Conservation (phyloP, 2,329 filamentous ascomycete genomes). For the Fusarium pseudocircinatum region DNA sequence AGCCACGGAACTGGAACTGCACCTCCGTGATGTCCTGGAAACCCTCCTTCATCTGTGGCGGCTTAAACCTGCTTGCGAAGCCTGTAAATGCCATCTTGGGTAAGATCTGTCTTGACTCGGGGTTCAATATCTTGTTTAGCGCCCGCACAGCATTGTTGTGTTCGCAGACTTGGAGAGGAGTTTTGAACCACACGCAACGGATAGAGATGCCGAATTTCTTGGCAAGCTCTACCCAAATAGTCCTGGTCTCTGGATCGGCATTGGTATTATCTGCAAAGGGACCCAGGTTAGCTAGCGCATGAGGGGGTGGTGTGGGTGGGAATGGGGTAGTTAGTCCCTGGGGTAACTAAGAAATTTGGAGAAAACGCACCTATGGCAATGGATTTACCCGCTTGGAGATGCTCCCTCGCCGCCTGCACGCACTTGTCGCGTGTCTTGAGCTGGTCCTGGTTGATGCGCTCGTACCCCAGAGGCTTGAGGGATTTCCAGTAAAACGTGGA, state of each 20-base stretch:
- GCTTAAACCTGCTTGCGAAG: slow-evolving; percentile 77
- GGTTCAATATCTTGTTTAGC: slow-evolving; percentile 78
- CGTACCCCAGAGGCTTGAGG: slow-evolving; percentile 81
- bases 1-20: slow-evolving; percentile 79
- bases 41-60: slow-evolving; percentile 78
- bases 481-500: slow-evolving; percentile 87
- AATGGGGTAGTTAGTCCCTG: slow-evolving; percentile 1
- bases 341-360: background rate
- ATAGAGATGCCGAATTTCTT: slow-evolving; percentile 76
- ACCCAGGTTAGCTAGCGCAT: slow-evolving; percentile 20
- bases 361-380: slow-evolving; percentile 78
- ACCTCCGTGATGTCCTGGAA: slow-evolving; percentile 82
- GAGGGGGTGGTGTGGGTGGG: slow-evolving; percentile 33
- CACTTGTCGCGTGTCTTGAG: slow-evolving; percentile 79
- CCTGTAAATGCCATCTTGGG: slow-evolving; percentile 83
- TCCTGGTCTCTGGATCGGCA: slow-evolving; percentile 78
- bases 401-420: slow-evolving; percentile 75
- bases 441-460: slow-evolving; percentile 88
- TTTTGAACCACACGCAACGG: slow-evolving; percentile 86
- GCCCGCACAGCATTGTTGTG: slow-evolving; percentile 91
- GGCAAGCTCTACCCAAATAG: slow-evolving; percentile 82
- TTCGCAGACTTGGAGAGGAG: slow-evolving; percentile 73
- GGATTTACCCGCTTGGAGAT: slow-evolving; percentile 71
- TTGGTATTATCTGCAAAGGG: slow-evolving; percentile 87
- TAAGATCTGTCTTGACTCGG: slow-evolving; percentile 78